These are phyloP conservation scores for Marasmius sp. DNA, from an alignment of 1,284 basidiomycete genomes.

Conservation along the genomic window DNA sequence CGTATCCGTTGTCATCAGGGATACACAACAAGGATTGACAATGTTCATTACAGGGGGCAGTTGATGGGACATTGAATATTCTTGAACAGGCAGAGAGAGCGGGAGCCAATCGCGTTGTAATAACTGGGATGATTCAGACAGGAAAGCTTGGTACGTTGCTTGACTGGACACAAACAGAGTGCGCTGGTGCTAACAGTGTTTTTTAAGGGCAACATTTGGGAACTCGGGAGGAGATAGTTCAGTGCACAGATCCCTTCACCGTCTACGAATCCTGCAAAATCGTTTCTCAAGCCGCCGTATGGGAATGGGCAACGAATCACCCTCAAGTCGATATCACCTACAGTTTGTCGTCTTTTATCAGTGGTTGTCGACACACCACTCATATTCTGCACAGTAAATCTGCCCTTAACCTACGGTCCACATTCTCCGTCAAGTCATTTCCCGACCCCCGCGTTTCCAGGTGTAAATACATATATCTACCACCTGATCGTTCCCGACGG, in stretches of 20 bases:
- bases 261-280: constrained; percentile 3
- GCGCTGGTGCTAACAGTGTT: not conserved
- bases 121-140: constrained; percentile 1
- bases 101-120: not conserved
- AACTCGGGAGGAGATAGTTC: not conserved
- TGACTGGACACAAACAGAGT: not conserved
- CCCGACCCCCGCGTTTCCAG: constrained; percentile 6
- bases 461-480: constrained; percentile 4
- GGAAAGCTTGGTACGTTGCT: not conserved
- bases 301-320: not conserved
- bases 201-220: not conserved
- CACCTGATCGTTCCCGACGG: constrained; percentile 1
- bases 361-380: not conserved
- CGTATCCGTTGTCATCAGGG: not conserved
- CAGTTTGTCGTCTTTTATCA: not conserved
- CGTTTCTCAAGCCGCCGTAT: not conserved
- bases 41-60: not conserved
- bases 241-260: not conserved
- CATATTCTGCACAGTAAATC: not conserved
- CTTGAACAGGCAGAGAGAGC: constrained; percentile 1
- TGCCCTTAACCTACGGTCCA: constrained; percentile 4
- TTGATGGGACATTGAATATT: constrained; percentile 8
- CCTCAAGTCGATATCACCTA: not conserved
- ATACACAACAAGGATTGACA: not conserved
- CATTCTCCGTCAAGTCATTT: not conserved